phyloP scores from a whole-genome alignment of 202 grass and related monocot species.

The Eragrostis tef region DNA sequence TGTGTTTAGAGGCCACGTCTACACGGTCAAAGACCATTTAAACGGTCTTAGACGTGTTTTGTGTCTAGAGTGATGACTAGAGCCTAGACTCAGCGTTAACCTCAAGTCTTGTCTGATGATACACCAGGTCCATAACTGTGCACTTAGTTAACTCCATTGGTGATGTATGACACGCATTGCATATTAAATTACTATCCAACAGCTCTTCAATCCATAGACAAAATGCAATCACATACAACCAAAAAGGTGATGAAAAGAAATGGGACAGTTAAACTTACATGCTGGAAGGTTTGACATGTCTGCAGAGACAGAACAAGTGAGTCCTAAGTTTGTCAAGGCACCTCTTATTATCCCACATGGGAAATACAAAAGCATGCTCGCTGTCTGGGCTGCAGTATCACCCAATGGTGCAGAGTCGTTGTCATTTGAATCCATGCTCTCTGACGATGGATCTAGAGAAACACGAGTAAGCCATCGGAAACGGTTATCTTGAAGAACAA shows the following conservation, averaged over 20 bases:
- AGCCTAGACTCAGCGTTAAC: too few relatives aligned
- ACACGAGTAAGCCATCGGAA: slow-evolving; percentile 84
- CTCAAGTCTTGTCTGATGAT: too few relatives aligned
- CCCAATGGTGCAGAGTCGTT: slow-evolving; percentile 56
- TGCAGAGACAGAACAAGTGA: slow-evolving; percentile 75
- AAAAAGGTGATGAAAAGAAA: not conserved
- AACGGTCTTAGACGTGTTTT: too few relatives aligned
- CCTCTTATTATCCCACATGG: slow-evolving; percentile 91
- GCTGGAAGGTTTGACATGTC: slow-evolving; percentile 88
- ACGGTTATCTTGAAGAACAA: slow-evolving; percentile 89
- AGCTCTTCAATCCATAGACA: not conserved
- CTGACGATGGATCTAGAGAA: slow-evolving; percentile 63
- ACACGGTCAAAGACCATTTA: too few relatives aligned
- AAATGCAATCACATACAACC: not conserved
- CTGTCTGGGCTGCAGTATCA: slow-evolving; percentile 66
- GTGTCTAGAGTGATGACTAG: too few relatives aligned
- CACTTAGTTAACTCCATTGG: slow-evolving; percentile 4
- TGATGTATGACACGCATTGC: slow-evolving; percentile 4
- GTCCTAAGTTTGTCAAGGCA: slow-evolving; percentile 85
- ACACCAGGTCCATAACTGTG: not conserved
- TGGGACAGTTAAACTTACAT: slow-evolving; percentile 61
- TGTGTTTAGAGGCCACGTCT: too few relatives aligned
- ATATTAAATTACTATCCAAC: not conserved
- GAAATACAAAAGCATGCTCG: slow-evolving; percentile 89
- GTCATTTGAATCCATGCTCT: slow-evolving; percentile 51